Evolutionary conservation across 2,329 filamentous ascomycete genomes (phyloP), one percentile per base, ranked within the genome.

Genomic region (Pyrenophora seminiperda): DNA sequence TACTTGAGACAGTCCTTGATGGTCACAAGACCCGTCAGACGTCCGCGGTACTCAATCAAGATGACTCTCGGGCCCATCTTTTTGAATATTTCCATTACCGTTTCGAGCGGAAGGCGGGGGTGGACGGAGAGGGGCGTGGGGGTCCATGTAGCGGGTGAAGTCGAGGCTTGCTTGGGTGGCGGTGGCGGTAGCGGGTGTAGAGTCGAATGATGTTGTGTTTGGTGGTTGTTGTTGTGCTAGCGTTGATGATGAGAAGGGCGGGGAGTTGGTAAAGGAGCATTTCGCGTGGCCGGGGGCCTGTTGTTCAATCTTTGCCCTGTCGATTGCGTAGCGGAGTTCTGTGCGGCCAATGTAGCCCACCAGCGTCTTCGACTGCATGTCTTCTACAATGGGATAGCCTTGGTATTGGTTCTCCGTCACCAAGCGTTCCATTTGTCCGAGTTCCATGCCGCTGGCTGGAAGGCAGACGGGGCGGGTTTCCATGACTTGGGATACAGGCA

Each of bases 1-100:
- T 96, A 97, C 71, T 94, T 96, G 47, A 99, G 77, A 62, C 94
- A 97, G 71, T 99, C 94, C 73, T 99, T 99, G 55, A 97, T 89
- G 0, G 94, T 99, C 1, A 99, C 90, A 0, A 99, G 80, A 0
- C 94, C 94, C 0, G 83, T 84, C 2, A 99, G 81, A 41, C 84
- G 84, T 11, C 94, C 94, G 50, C 90, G 88, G 68, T 96, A 88
- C 72, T 99, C 94, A 31, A 97, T 88, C 3, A 99, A 81, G 41
- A 99, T 93, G 5, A 97, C 91, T 1, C 94, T 84, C 0, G 93
- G 94, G 0, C 94, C 94, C 71, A 99, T 95, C 77, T 97, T 99
- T 72, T 93, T 93, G 79, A 99, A 99, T 9, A 99, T 81, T 68
- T 99, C 94, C 91, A 99, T 97, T 24, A 96, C 93, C 0, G 94